Conservation (phyloP, 345 rosid genomes). For the Salix dunnii region DNA sequence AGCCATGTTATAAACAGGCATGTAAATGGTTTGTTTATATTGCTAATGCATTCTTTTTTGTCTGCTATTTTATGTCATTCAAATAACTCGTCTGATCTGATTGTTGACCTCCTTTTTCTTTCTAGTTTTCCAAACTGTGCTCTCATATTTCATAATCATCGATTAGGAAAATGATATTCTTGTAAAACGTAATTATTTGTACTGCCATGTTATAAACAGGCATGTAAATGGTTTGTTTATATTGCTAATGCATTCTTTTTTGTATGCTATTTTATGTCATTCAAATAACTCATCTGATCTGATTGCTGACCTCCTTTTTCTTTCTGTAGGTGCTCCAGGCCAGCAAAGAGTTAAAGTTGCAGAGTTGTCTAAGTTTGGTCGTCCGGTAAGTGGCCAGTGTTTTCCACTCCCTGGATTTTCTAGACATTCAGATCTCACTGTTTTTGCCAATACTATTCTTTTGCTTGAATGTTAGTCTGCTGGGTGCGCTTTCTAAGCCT, state of each 20-base stretch:
- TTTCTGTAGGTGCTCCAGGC: slow-evolving; percentile 65
- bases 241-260: not conserved
- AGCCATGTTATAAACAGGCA: not conserved
- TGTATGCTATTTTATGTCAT: not conserved
- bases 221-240: not conserved
- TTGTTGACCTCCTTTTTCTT: slow-evolving; percentile 2
- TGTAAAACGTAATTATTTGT: not conserved
- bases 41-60: not conserved
- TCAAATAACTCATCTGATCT: not conserved
- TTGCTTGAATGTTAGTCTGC: not conserved
- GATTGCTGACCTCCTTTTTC: slow-evolving; percentile 3
- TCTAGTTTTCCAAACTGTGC: not conserved
- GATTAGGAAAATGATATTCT: not conserved
- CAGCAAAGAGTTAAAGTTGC: slow-evolving; percentile 59
- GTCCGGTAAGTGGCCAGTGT: slow-evolving; percentile 49
- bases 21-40: not conserved
- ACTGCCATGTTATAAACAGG: not conserved
- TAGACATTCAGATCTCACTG: not conserved
- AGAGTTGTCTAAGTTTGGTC: slow-evolving; percentile 65
- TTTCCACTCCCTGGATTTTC: not conserved
- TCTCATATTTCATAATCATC: not conserved
- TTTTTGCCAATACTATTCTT: not conserved
- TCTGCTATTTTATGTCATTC: not conserved
- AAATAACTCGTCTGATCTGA: not conserved
- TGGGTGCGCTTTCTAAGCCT: not conserved